Conservation (phyloP, 345 rosid genomes). For the Eucalyptus cloeziana region DNA sequence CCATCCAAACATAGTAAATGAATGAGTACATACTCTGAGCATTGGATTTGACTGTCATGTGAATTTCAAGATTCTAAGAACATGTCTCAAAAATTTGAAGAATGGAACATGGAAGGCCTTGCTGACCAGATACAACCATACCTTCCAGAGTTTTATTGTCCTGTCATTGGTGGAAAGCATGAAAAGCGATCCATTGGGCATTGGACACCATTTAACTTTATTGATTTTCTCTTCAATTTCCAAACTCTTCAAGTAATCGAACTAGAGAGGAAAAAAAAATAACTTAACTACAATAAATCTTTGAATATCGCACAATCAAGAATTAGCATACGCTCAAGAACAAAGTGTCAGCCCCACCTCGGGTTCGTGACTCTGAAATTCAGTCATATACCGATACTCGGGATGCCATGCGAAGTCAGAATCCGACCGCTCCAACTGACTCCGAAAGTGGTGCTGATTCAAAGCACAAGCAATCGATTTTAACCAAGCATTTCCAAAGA, state of each 20-base stretch:
- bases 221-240: slow-evolving; percentile 72
- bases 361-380: slow-evolving; percentile 70
- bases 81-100: not conserved
- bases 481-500: not conserved
- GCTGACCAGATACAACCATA: not conserved
- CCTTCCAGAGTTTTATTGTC: slow-evolving; percentile 76
- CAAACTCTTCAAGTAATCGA: slow-evolving; percentile 60
- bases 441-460: slow-evolving; percentile 7
- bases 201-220: slow-evolving; percentile 40
- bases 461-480: slow-evolving; percentile 7
- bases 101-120: not conserved
- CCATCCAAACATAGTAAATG: not conserved
- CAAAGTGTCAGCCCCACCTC: slow-evolving; percentile 21
- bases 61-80: not conserved
- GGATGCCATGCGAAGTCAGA: slow-evolving; percentile 13
- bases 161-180: slow-evolving; percentile 58
- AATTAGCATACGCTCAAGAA: not conserved
- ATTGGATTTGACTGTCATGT: not conserved
- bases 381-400: slow-evolving; percentile 42
- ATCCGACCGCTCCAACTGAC: slow-evolving; percentile 41
- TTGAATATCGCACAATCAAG: not conserved
- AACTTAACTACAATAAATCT: not conserved
- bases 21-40: not conserved
- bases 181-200: slow-evolving; percentile 28
- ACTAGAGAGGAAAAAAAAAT: slow-evolving; percentile 10